phyloP scores from a whole-genome alignment of 306 rosid genomes.

The Trichosanthes cucumerina region DNA sequence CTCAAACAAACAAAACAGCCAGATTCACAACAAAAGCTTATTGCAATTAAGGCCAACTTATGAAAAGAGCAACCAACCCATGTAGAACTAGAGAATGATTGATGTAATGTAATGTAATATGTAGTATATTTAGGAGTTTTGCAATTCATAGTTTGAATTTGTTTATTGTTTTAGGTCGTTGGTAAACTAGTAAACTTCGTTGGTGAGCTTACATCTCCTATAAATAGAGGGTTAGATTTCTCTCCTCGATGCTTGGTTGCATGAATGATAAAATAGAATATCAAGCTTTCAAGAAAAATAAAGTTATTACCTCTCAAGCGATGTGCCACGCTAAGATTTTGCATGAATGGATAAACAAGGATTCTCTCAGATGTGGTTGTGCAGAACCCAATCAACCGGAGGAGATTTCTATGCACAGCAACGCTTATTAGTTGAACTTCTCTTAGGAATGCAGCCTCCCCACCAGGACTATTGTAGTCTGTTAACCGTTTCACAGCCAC shows the following conservation, averaged over 20 bases:
- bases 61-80: neutral
- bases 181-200: neutral
- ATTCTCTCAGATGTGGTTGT: constrained; percentile 70
- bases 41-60: neutral
- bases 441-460: constrained; percentile 86
- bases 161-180: neutral
- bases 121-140: neutral
- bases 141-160: neutral
- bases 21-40: neutral
- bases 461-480: constrained; percentile 77
- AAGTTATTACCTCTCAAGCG: constrained; percentile 60
- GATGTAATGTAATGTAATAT: neutral
- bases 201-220: neutral
- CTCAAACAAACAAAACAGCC: neutral
- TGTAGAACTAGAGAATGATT: neutral
- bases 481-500: constrained; percentile 79
- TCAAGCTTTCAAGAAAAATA: neutral
- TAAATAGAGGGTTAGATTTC: neutral
- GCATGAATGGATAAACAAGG: constrained; percentile 96
- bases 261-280: neutral
- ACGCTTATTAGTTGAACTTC: constrained; percentile 83
- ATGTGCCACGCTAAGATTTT: constrained; percentile 81
- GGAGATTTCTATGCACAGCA: constrained; percentile 85
- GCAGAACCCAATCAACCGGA: constrained; percentile 74
- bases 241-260: neutral